These are phyloP conservation scores for Craspedostauros australis DNA, from an alignment of 108 stramenopile species.

Conservation along the genomic window DNA sequence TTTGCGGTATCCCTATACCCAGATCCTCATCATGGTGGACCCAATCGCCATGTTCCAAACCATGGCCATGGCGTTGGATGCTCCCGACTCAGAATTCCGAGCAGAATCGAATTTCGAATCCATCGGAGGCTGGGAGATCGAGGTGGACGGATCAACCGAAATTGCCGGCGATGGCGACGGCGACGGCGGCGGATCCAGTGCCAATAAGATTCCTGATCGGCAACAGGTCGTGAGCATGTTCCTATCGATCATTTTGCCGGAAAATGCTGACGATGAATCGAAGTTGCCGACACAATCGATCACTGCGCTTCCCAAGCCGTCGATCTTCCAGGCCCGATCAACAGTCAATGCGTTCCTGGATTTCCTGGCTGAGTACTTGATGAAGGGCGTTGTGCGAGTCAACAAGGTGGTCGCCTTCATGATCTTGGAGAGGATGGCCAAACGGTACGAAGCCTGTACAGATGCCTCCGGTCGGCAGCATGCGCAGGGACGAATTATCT, in stretches of 20 bases:
- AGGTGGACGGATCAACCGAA: slow-evolving; percentile 14
- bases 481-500: slow-evolving; percentile 42
- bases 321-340: slow-evolving; percentile 9
- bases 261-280: slow-evolving; percentile 3
- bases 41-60: slow-evolving; percentile 66
- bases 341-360: slow-evolving; percentile 64
- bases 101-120: slow-evolving; percentile 18
- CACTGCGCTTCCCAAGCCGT: slow-evolving; percentile 8
- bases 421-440: slow-evolving; percentile 50
- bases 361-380: slow-evolving; percentile 74
- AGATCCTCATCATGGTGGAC: slow-evolving; percentile 64
- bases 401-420: slow-evolving; percentile 45
- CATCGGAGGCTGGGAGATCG: slow-evolving; percentile 46
- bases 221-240: slow-evolving; percentile 53
- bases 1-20: slow-evolving; percentile 65
- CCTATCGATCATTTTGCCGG: slow-evolving; percentile 52
- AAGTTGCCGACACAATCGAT: slow-evolving; percentile 7
- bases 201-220: slow-evolving; percentile 30
- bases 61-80: slow-evolving; percentile 67
- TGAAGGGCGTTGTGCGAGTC: slow-evolving; percentile 52
- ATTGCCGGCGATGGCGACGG: not conserved
- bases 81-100: slow-evolving; percentile 37
- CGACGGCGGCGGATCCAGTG: not conserved
- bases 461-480: slow-evolving; percentile 21
- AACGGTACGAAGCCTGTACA: slow-evolving; percentile 21